Conservation (phyloP, 371 early-diverging fungal genomes). For the Nematocida minor region DNA sequence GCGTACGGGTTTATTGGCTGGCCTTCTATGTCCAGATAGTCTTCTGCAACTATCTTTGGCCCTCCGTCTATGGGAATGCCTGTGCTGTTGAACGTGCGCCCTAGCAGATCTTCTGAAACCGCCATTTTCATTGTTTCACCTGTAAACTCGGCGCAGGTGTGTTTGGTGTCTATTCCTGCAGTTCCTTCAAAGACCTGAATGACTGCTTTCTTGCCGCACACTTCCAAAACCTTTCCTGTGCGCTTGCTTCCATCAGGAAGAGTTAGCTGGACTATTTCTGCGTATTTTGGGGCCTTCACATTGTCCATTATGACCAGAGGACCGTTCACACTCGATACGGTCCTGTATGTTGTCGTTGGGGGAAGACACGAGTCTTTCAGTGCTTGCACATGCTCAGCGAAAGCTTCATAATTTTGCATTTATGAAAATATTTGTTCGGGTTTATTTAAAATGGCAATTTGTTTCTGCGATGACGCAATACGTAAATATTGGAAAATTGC, state of each 20-base stretch:
- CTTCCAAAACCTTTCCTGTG: slow-evolving; percentile 95
- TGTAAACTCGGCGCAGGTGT: slow-evolving; percentile 88
- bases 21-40: slow-evolving; percentile 86
- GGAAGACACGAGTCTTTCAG: slow-evolving; percentile 14
- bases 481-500: not conserved
- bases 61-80: slow-evolving; percentile 97
- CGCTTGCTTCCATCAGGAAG: slow-evolving; percentile 89
- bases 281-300: slow-evolving; percentile 90
- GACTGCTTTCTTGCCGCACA: slow-evolving; percentile 89
- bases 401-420: slow-evolving; percentile 15
- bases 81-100: slow-evolving; percentile 96
- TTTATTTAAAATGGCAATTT: too few species aligned
- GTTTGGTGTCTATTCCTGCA: slow-evolving; percentile 89
- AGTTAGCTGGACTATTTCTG: slow-evolving; percentile 93
- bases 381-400: slow-evolving; percentile 38
- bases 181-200: slow-evolving; percentile 99
- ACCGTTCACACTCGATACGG: slow-evolving; percentile 96
- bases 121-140: slow-evolving; percentile 93
- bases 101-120: slow-evolving; percentile 97
- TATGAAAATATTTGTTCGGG: slow-evolving; percentile 8
- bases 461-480: not conserved
- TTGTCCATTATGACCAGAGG: slow-evolving; percentile 97
- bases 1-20: slow-evolving; percentile 97
- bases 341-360: slow-evolving; percentile 70
- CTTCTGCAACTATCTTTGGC: slow-evolving; percentile 95